Evolutionary conservation across 2,329 filamentous ascomycete genomes (phyloP).

Genomic region (Colletotrichum cuscutae): DNA sequence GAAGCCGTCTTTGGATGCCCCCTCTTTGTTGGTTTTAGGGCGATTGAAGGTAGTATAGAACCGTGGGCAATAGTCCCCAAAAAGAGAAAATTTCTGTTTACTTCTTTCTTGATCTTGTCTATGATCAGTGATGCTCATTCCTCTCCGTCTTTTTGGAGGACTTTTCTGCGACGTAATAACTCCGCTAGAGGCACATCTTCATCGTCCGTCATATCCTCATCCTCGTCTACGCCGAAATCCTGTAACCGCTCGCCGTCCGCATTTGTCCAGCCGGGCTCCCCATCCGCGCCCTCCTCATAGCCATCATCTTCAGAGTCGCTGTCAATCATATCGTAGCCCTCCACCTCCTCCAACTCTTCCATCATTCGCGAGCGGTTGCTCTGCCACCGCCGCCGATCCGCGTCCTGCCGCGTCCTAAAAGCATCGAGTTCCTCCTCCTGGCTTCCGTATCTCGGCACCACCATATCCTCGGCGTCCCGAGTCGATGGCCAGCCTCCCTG

Average conservation of each 20-base stretch:
- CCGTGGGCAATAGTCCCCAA: conserved; percentile 18
- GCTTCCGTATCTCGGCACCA: conserved; percentile 47
- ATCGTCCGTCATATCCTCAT: conserved; percentile 57
- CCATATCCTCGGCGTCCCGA: conserved; percentile 43
- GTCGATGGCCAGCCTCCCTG: conserved; percentile 51
- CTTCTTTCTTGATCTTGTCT: background rate
- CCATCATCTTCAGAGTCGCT: conserved; percentile 70
- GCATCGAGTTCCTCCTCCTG: conserved; percentile 59
- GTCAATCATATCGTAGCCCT: conserved; percentile 57
- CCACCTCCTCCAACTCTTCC: conserved; percentile 62
- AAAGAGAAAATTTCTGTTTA: conserved; percentile 17
- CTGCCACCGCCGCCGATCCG: conserved; percentile 53
- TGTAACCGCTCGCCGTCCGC: conserved; percentile 77
- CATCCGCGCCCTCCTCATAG: conserved; percentile 59
- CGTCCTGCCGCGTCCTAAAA: conserved; percentile 60
- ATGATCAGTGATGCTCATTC: conserved; percentile 38
- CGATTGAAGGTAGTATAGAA: conserved; percentile 29
- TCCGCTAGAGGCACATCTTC: conserved; percentile 77
- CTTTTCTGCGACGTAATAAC: conserved; percentile 67
- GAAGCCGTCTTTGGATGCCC: conserved; percentile 32
- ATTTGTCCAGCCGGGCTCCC: conserved; percentile 73
- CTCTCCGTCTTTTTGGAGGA: conserved; percentile 43
- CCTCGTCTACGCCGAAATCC: conserved; percentile 85
- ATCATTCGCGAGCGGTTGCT: conserved; percentile 50
- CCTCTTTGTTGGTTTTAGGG: conserved; percentile 29